Evolutionary conservation across 495 filamentous ascomycete genomes (phyloP).

Genomic region (Hyaloscypha finlandica): DNA sequence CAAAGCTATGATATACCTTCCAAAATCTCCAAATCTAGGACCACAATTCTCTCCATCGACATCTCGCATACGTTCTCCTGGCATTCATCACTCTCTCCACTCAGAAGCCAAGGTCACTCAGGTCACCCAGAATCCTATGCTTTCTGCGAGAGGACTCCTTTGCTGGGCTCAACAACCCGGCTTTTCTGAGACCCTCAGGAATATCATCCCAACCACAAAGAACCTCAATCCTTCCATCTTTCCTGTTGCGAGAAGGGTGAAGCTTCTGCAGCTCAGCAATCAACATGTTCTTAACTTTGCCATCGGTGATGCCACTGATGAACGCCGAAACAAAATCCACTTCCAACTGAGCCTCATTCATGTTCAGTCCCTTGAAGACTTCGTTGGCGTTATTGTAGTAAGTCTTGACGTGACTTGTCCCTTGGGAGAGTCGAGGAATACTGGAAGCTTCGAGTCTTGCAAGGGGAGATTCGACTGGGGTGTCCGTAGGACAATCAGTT

Average conservation of each 20-base stretch:
- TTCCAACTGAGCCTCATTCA: conserved; percentile 8
- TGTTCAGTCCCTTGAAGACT: neutral
- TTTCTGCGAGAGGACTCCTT: neutral
- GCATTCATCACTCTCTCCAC: neutral
- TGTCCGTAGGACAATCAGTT: neutral
- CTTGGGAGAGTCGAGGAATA: conserved; percentile 19
- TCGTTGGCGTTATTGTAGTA: conserved; percentile 15
- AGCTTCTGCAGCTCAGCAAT: conserved; percentile 14
- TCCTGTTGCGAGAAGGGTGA: conserved; percentile 13
- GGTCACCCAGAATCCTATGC: neutral
- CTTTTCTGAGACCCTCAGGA: conserved; percentile 7
- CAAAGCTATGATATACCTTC: neutral
- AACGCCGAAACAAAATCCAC: conserved; percentile 23
- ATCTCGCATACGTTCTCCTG: neutral
- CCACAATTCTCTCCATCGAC: neutral
- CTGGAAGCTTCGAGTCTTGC: neutral
- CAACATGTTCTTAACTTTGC: conserved; percentile 8
- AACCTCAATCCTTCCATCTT: conserved; percentile 22
- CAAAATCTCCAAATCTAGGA: neutral
- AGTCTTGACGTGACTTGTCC: conserved; percentile 6
- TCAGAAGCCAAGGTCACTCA: neutral
- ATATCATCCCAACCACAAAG: conserved; percentile 29
- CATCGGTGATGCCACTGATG: conserved; percentile 18
- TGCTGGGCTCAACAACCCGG: conserved; percentile 2
- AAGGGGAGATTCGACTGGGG: neutral